These are phyloP conservation scores for Emericellopsis atlantica DNA, from an alignment of 2,329 filamentous ascomycete species.

Conservation along the genomic window DNA sequence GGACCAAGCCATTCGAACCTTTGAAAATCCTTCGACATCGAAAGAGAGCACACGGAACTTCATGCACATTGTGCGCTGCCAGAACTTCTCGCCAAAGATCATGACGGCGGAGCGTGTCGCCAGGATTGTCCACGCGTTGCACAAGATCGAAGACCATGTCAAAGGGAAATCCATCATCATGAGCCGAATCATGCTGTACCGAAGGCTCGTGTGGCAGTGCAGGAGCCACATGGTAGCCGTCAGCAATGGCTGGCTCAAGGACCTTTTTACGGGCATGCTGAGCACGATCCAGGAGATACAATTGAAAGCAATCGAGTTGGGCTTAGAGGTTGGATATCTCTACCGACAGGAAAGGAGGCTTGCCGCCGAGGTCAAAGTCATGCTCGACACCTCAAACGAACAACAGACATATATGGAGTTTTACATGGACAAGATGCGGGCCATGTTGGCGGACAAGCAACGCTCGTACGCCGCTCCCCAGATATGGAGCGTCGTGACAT, in stretches of 20 bases:
- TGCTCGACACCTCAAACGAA: slow-evolving; percentile 36
- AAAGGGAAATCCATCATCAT: slow-evolving; percentile 72
- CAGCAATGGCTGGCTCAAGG: slow-evolving; percentile 67
- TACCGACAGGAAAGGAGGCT: slow-evolving; percentile 51
- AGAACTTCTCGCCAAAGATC: slow-evolving; percentile 63
- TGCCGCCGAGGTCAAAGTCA: slow-evolving; percentile 3
- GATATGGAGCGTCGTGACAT: slow-evolving; percentile 75
- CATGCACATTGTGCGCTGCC: slow-evolving; percentile 68
- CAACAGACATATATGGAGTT: slow-evolving; percentile 57
- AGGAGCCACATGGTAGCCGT: slow-evolving; percentile 52
- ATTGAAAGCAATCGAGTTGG: slow-evolving; percentile 59
- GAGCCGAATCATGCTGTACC: slow-evolving; percentile 68
- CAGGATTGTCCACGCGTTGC: slow-evolving; percentile 57
- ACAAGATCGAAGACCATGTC: slow-evolving; percentile 59
- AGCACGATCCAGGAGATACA: slow-evolving; percentile 68
- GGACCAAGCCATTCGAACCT: slow-evolving; percentile 64
- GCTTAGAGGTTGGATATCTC: slow-evolving; percentile 54
- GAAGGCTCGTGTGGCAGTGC: slow-evolving; percentile 60
- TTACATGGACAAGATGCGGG: slow-evolving; percentile 52
- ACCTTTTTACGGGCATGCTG: slow-evolving; percentile 72
- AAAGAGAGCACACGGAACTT: slow-evolving; percentile 72
- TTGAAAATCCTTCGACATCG: slow-evolving; percentile 54
- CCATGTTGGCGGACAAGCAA: slow-evolving; percentile 52
- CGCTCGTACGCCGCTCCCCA: slow-evolving; percentile 54
- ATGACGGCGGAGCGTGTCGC: slow-evolving; percentile 62